These are phyloP conservation scores for Tricholoma terreum DNA, from an alignment of 768 basidiomycete genomes.

Conservation along the genomic window DNA sequence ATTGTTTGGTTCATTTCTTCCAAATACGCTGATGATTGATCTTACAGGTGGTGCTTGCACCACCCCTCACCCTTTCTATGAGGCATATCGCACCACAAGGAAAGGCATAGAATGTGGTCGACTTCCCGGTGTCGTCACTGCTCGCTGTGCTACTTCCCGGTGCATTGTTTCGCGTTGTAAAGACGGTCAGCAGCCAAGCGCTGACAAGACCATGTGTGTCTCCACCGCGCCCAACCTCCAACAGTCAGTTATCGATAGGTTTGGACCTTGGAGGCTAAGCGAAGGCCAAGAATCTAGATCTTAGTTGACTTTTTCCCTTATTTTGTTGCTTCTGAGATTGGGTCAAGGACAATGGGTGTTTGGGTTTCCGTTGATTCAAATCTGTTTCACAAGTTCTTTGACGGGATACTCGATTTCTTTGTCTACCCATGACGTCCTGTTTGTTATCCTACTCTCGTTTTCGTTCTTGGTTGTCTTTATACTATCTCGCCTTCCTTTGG, in stretches of 20 bases:
- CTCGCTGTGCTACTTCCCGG: slow-evolving; percentile 5
- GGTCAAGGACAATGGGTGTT: no score
- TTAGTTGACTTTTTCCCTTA: no score
- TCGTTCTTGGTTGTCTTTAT: no score
- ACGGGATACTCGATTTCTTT: no score
- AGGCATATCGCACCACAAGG: slow-evolving; percentile 22
- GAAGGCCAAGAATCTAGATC: neutral
- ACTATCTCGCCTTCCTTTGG: no score
- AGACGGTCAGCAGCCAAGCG: slow-evolving; percentile 4
- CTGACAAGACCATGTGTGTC: slow-evolving; percentile 9
- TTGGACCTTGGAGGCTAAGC: neutral
- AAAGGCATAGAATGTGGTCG: slow-evolving; percentile 21
- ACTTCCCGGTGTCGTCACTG: slow-evolving; percentile 11
- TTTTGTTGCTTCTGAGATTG: no score
- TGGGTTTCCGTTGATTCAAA: no score
- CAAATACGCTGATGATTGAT: neutral
- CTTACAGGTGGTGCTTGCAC: slow-evolving; percentile 17
- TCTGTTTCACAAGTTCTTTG: no score
- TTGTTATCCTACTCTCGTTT: no score
- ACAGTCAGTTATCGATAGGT: neutral
- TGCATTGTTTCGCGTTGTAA: slow-evolving; percentile 12
- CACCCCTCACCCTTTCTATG: slow-evolving; percentile 15
- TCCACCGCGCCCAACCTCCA: slow-evolving; percentile 5
- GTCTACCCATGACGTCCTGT: no score
- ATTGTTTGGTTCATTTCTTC: neutral